Conservation (phyloP, 768 basidiomycete genomes). For the Suillus lakei region DNA sequence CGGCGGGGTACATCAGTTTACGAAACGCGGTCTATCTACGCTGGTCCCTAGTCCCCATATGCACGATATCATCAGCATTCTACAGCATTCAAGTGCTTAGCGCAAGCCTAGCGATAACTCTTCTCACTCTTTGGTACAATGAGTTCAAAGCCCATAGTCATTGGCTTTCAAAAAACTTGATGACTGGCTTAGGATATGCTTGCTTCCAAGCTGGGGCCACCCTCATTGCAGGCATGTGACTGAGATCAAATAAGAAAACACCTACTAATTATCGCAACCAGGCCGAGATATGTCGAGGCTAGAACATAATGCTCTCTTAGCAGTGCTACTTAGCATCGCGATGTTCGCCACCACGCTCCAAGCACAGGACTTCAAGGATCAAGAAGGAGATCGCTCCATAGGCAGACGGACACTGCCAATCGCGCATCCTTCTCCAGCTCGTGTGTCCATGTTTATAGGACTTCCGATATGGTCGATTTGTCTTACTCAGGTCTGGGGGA, state of each 20-base stretch:
- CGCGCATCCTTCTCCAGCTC: conserved; percentile 39
- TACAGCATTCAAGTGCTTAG: conserved; percentile 12
- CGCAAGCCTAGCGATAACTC: conserved; percentile 29
- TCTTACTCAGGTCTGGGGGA: conserved; percentile 29
- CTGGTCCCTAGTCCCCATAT: conserved; percentile 40
- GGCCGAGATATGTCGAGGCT: conserved; percentile 28
- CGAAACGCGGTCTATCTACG: conserved; percentile 41
- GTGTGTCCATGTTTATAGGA: conserved; percentile 29
- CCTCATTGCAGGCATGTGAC: conserved; percentile 38
- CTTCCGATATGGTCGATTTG: conserved; percentile 36
- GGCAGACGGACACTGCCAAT: conserved; percentile 51
- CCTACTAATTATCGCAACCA: conserved; percentile 18
- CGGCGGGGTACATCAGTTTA: conserved; percentile 46
- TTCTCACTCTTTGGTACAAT: conserved; percentile 34
- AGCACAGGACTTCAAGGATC: conserved; percentile 44
- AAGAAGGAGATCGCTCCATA: conserved; percentile 44
- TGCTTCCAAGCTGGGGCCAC: conserved; percentile 44
- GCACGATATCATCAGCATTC: conserved; percentile 40
- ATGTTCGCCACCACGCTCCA: conserved; percentile 43
- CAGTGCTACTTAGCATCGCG: conserved; percentile 34
- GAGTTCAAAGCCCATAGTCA: conserved; percentile 29
- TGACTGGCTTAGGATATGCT: conserved; percentile 43
- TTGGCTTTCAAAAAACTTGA: conserved; percentile 39
- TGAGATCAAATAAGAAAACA: not conserved
- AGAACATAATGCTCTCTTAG: conserved; percentile 31